Evolutionary conservation across 192 early-diverging fungal species (phyloP), one percentile per base, ranked within the genome.

Genomic region (Kickxella alabastrina): DNA sequence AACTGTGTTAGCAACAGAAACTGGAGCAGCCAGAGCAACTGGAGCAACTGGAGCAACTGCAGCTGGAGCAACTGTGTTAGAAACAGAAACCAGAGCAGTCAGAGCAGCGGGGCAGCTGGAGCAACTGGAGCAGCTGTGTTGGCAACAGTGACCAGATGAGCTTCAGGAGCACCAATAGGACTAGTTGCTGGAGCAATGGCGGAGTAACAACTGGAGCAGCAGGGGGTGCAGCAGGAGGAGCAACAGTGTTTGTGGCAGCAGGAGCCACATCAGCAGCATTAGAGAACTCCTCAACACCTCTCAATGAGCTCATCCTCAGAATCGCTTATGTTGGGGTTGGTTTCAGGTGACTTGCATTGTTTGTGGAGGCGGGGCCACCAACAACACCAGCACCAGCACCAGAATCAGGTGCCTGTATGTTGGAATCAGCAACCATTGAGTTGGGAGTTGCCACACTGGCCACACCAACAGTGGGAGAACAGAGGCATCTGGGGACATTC

Each of bases 231-330:
- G 37, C 27, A 3, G 46, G 28, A 18, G 49, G 15, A 17, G 27
- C 44, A 46, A 21, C 23, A 13, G 49, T 6, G 10, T 0, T 31
- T 15, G n/a, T n/a, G n/a, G 21, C 35, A 24, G 21, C 43, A 46
- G 48, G 49, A 9, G 48, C 45, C 29, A 37, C 22, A 1, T 32
- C 37, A 22, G 32, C 34, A 27, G 52, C 59, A 10, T 67, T 52
- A 5, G 53, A 50, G 25, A 55, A 19, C 17, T 64, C 61, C 15
- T 71, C 68, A n/a, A n/a, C n/a, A n/a, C n/a, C n/a, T n/a, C 3
- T 64, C 68, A 41, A 64, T 61, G 43, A 44, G 18, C 10, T 24
- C 29, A 22, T 17, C 52, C 13, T 34, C 41, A 14, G 40, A 15
- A 7, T 29, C 52, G 29, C 41, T 42, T 3, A 27, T 23, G 10